phyloP scores from a whole-genome alignment of 495 filamentous ascomycete genomes.

The Xylaria flabelliformis region DNA sequence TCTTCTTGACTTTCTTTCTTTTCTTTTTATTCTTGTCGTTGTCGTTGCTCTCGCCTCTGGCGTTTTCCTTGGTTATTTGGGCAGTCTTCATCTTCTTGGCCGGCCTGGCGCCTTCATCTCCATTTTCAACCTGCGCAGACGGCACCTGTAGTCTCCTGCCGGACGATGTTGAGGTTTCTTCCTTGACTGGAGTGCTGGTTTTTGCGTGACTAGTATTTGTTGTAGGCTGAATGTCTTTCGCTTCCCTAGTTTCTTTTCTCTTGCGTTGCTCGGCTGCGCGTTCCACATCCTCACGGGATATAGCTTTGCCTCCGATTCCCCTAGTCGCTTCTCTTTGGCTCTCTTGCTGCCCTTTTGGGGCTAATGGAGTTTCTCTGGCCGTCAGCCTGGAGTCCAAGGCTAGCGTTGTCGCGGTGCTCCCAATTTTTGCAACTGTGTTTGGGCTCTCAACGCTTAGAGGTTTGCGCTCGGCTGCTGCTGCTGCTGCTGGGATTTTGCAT shows the following conservation, averaged over 20 bases:
- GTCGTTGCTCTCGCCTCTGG: neutral
- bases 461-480: neutral
- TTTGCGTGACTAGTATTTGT: conserved; percentile 28
- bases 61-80: neutral
- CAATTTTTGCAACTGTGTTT: neutral
- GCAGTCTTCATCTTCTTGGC: conserved; percentile 22
- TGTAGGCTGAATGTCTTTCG: conserved; percentile 28
- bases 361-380: neutral
- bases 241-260: conserved; percentile 13
- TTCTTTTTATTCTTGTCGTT: conserved; percentile 27
- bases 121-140: neutral
- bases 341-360: neutral
- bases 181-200: neutral
- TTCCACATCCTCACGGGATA: conserved; percentile 30
- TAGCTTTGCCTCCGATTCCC: conserved; percentile 11
- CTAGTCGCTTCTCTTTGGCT: neutral
- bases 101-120: conserved; percentile 6
- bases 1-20: conserved; percentile 39
- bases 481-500: neutral
- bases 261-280: neutral
- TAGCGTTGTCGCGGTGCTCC: neutral
- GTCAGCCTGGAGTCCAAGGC: neutral
- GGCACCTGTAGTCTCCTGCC: conserved; percentile 10
- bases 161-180: neutral
- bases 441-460: neutral